These are phyloP conservation scores for Aureobasidium sp. DNA, from an alignment of 2,329 filamentous ascomycete species.

Conservation along the genomic window DNA sequence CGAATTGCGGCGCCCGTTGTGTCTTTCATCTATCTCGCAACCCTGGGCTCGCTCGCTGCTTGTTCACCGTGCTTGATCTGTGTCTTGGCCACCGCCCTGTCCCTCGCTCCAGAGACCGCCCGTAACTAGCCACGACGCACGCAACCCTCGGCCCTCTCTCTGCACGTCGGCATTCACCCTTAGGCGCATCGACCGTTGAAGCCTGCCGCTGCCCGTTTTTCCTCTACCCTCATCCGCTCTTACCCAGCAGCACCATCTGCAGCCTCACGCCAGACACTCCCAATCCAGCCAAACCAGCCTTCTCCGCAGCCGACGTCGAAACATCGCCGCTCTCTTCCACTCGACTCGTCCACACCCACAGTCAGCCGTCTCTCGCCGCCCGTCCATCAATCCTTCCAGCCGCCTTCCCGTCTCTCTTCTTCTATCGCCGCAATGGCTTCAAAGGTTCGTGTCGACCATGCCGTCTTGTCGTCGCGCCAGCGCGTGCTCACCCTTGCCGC, in stretches of 20 bases:
- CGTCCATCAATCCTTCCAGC: not conserved
- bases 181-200: slow-evolving; percentile 7
- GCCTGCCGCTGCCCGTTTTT: slow-evolving; percentile 9
- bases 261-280: not conserved
- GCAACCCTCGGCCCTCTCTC: not conserved
- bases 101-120: not conserved
- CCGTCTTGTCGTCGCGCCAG: not conserved
- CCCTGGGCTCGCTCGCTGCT: slow-evolving; percentile 2
- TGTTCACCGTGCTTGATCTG: not conserved
- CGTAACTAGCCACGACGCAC: not conserved
- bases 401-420: not conserved
- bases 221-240: slow-evolving; percentile 9
- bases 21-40: not conserved
- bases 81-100: slow-evolving; percentile 6
- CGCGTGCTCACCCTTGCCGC: not conserved
- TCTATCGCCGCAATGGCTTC: slow-evolving; percentile 14
- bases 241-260: not conserved
- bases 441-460: slow-evolving; percentile 12
- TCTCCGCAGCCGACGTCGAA: slow-evolving; percentile 5
- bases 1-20: not conserved
- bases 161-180: slow-evolving; percentile 5
- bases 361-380: not conserved
- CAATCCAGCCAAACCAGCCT: slow-evolving; percentile 5
- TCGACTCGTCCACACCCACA: not conserved
- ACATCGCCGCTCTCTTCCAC: not conserved